Evolutionary conservation across 208 protist species (phyloP), one percentile per base, ranked within the genome.

Genomic region (Crithidia bombi): DNA sequence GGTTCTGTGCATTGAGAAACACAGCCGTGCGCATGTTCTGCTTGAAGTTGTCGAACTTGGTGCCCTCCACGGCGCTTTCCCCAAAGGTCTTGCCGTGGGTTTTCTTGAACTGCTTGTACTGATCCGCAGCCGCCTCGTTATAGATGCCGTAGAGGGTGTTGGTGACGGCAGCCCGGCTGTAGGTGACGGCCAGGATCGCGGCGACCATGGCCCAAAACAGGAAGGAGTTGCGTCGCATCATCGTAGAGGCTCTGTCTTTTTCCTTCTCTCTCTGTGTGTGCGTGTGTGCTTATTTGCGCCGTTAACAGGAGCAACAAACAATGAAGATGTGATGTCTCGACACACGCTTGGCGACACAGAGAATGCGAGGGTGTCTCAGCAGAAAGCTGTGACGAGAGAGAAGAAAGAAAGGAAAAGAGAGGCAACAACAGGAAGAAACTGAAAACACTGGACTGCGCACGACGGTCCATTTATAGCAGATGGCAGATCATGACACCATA

Each of bases 21-120:
- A 66, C 38, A 12, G 75, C 61, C 14, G 51, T 79, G 36, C 61
- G 65, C 63, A 90, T 74, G 80, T 96, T 97, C 36, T 71, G 30
- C 47, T 50, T 54, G 79, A 93, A 97, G 49, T 81, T 74, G 21
- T 50, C 41, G 52, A 91, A 69, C 41, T 86, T 83, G 14, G 70
- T 39, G 7, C 73, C 73, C 71, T 93, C 86, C 58, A 82, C 88
- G 12, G 64, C 81, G 19, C 61, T 71, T 19, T 36, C 78, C 19
- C 35, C 78, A 70, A 95, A 97, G 30, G 41, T 7, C 83, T 93
- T 96, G 54, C 79, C 73, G 72, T 87, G 76, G 46, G 56, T 26
- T 57, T 63, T 21, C 87, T 93, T 95, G 82, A 93, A 97, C 49
- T 54, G 47, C n/a, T 68, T 72, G 64, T 91, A 97, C 26, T 50